Base-by-base conservation (phyloP, 805 yeast genomes). In the Candida piceae region DNA sequence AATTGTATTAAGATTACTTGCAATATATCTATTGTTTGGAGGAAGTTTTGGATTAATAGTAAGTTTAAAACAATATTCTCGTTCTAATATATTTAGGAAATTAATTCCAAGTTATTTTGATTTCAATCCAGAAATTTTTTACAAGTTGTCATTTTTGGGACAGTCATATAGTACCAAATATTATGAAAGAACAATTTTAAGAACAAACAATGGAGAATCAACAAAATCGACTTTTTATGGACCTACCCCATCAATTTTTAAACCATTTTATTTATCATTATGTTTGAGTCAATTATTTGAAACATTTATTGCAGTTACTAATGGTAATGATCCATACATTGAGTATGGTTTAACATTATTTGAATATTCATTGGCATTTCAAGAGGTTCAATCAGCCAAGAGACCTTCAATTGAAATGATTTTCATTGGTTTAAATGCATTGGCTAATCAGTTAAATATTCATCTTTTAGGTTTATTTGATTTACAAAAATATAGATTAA, bases 321-420 rank as follows among this genome's bases (percentile, higher is more conserved):
- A 70, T 38, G 84, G 84, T 8, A 64, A 64, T 29, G 57, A 62
- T 18, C 83, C 86, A 7, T 66, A 70, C 38, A 70, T 75, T 16
- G 89, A 81, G 38, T 72, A 80, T 12, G 86, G 86, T 0, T 63
- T 83, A 44, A 79, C 93, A 0, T 60, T 84, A 24, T 82, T 84
- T 58, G 93, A 84, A 55, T 81, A 78, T 49, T 80, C 90, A 4
- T 55, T 82, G 12, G 84, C 86, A 10, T 81, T 81, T 52, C 89
- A 83, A 49, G 93, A 84, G 48, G 78, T 72, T 39, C 82, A 72
- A 53, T 65, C 68, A 30, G 60, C 65, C 23, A 62, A 37, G 36
- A 60, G 68, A 33, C 86, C 78, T 22, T 70, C 78, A 1, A 70
- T 66, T 33, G 84, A 70, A 51, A 62, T 73, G 31, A 64, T 74